Conservation (phyloP, 495 filamentous ascomycete species). For the Podospora comata region DNA sequence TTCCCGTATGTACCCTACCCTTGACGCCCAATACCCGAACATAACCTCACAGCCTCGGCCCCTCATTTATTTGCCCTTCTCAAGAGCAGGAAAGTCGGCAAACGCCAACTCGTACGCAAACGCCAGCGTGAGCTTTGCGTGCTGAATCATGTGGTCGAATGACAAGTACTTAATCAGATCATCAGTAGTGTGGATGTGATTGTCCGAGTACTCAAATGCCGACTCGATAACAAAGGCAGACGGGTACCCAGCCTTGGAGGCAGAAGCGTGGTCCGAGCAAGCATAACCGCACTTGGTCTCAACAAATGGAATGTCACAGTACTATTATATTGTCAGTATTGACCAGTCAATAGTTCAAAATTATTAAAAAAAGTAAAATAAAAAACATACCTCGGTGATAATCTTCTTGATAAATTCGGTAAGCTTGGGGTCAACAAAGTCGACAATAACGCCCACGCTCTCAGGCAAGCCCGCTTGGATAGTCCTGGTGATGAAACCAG, state of each 20-base stretch:
- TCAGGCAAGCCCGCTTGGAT: conserved; percentile 79
- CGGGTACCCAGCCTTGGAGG: conserved; percentile 91
- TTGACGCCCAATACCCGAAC: conserved; percentile 4
- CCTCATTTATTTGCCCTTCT: conserved; percentile 19
- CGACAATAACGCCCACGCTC: conserved; percentile 87
- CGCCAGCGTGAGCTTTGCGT: conserved; percentile 85
- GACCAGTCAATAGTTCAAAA: neutral
- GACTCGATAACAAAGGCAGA: conserved; percentile 95
- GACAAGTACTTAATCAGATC: conserved; percentile 84
- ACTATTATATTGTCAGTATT: conserved; percentile 41
- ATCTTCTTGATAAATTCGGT: conserved; percentile 91
- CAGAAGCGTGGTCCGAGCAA: conserved; percentile 95
- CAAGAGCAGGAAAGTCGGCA: conserved; percentile 51
- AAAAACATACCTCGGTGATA: conserved; percentile 56
- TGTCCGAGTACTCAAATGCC: conserved; percentile 77
- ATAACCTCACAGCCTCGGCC: conserved; percentile 8
- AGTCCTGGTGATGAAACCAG: conserved; percentile 81
- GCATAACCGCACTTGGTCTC: conserved; percentile 96
- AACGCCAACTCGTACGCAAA: conserved; percentile 86
- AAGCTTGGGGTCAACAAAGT: conserved; percentile 78
- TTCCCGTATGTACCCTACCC: conserved; percentile 4
- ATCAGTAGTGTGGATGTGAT: conserved; percentile 86
- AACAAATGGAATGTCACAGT: conserved; percentile 86
- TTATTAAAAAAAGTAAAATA: neutral
- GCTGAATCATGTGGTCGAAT: conserved; percentile 97